phyloP scores from a whole-genome alignment of 805 yeast species.

The Candida coleopterorum region DNA sequence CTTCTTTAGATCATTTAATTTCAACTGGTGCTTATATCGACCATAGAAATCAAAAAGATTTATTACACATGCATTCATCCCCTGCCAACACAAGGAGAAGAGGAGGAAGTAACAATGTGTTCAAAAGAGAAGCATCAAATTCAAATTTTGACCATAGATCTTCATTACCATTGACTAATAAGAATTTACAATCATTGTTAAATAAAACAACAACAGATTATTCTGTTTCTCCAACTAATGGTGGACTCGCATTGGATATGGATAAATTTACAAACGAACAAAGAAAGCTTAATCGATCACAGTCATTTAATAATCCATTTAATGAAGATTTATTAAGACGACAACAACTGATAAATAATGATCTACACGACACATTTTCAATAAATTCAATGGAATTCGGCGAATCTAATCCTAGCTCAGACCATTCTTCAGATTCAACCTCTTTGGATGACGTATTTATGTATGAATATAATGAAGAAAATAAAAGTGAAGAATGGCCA shows the following conservation, averaged over 20 bases:
- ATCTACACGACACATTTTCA: constrained; percentile 12
- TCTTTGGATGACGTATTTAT: constrained; percentile 91
- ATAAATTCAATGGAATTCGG: constrained; percentile 36
- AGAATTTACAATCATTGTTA: constrained; percentile 27
- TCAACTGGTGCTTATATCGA: constrained; percentile 21
- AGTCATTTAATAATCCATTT: constrained; percentile 3
- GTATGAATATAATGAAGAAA: constrained; percentile 52
- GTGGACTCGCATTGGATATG: constrained; percentile 34
- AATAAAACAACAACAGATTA: constrained; percentile 4
- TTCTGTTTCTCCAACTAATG: constrained; percentile 10
- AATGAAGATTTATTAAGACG: too few relatives aligned
- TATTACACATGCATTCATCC: constrained; percentile 22
- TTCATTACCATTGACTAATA: constrained; percentile 32
- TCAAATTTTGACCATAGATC: neutral
- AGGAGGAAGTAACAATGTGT: constrained; percentile 5
- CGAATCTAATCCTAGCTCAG: constrained; percentile 59
- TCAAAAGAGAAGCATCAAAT: neutral
- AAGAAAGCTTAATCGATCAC: constrained; percentile 12
- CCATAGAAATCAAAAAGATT: constrained; percentile 23
- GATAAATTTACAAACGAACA: constrained; percentile 34
- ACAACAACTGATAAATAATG: neutral
- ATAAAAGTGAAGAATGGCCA: constrained; percentile 61
- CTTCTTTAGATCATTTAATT: constrained; percentile 5
- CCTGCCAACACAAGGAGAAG: constrained; percentile 29
- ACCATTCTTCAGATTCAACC: constrained; percentile 59